Percentiles rank a stretch among this genome's conserved stretches.
phyloP scores from a whole-genome alignment of 2,329 filamentous ascomycete species.

The Aschersonia sp. region DNA sequence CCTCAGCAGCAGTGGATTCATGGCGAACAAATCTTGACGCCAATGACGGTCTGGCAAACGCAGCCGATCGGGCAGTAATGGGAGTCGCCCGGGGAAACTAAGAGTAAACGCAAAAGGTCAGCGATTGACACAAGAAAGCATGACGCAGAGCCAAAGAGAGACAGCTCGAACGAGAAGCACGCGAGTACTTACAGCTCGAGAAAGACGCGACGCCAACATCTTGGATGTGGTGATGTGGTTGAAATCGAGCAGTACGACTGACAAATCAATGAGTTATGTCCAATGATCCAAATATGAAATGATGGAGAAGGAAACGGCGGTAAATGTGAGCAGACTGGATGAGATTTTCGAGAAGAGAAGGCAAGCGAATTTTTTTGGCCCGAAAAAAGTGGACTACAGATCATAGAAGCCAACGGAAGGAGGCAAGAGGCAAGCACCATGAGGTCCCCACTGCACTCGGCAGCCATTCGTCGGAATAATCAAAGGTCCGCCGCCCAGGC shows the following conservation, averaged over 20 bases:
- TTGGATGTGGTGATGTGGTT: constrained; percentile 23
- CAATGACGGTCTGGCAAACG: constrained; percentile 54
- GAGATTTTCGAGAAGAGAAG: constrained; percentile 11
- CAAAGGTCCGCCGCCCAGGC: neutral
- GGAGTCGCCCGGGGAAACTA: constrained; percentile 68
- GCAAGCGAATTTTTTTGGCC: constrained; percentile 22
- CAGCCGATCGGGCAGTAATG: constrained; percentile 51
- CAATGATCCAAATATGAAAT: constrained; percentile 4
- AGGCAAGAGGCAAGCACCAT: constrained; percentile 13
- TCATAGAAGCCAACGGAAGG: constrained; percentile 29
- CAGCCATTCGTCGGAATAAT: neutral
- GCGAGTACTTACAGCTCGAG: constrained; percentile 53
- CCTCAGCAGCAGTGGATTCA: constrained; percentile 44
- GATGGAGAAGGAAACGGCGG: constrained; percentile 10
- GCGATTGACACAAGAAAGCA: constrained; percentile 4
- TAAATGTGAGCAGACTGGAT: constrained; percentile 3
- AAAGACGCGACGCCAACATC: constrained; percentile 60
- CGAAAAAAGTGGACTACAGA: constrained; percentile 15
- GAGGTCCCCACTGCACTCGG: constrained; percentile 3
- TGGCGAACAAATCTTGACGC: constrained; percentile 63
- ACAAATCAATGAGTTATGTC: no score
- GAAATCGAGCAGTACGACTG: no score
- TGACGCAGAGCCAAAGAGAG: neutral
- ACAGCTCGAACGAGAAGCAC: neutral
- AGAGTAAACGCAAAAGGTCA: constrained; percentile 6